Percentiles rank a stretch among this genome's conserved stretches.
Conservation (phyloP, 805 yeast species). For the Candida silvicultrix region DNA sequence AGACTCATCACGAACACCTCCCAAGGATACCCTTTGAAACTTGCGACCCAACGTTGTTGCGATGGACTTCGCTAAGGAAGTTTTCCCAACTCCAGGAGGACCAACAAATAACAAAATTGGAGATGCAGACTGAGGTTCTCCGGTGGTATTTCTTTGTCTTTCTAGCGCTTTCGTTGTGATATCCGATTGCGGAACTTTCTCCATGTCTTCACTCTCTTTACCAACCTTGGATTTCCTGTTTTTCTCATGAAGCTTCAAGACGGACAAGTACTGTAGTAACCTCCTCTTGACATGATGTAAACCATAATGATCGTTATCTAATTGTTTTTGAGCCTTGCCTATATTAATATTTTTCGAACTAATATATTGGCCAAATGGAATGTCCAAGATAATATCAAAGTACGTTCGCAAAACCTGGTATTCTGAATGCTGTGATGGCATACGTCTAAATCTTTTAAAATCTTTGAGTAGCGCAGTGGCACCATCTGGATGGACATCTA, state of each 20-base stretch:
- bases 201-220: too few relatives aligned
- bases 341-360: background rate
- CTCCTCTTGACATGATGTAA: constrained; percentile 68
- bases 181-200: too few relatives aligned
- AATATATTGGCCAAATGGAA: constrained; percentile 45
- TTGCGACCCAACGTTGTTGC: too few relatives aligned
- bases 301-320: constrained; percentile 78
- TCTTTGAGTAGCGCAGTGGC: constrained; percentile 38
- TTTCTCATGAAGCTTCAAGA: constrained; percentile 46
- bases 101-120: constrained; percentile 82
- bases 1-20: too few relatives aligned
- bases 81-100: constrained; percentile 93
- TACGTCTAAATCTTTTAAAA: constrained; percentile 45
- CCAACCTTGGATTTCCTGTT: too few relatives aligned
- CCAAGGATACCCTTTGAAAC: too few relatives aligned
- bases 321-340: constrained; percentile 41
- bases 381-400: constrained; percentile 57
- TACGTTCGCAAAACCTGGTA: constrained; percentile 60
- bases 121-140: constrained; percentile 25
- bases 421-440: constrained; percentile 51
- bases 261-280: constrained; percentile 73
- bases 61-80: constrained; percentile 53
- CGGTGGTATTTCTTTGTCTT: background rate
- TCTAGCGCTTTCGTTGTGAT: too few relatives aligned
- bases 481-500: constrained; percentile 18